Conservation (phyloP, 2,329 filamentous ascomycete genomes). For the Scolecobasidium constrictum region DNA sequence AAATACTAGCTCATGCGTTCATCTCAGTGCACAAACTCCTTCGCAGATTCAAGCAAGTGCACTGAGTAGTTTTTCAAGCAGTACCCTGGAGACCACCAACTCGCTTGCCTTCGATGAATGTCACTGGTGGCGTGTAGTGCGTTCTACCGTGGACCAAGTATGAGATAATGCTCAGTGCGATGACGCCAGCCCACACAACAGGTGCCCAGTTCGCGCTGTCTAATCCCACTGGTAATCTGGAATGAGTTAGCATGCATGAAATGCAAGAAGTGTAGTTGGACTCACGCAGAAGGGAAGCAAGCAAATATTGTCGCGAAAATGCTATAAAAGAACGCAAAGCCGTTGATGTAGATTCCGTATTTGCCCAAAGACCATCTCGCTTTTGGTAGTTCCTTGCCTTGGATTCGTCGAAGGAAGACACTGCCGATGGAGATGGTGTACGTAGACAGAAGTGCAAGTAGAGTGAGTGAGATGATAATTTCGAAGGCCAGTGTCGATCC, state of each 20-base stretch:
- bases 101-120: constrained; percentile 10
- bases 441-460: constrained; percentile 18
- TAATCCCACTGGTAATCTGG: neutral
- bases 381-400: constrained; percentile 14
- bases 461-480: constrained; percentile 25
- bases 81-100: constrained; percentile 9
- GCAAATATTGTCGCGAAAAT: constrained; percentile 13
- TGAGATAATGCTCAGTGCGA: constrained; percentile 27
- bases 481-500: constrained; percentile 28
- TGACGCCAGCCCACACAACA: constrained; percentile 33
- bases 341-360: constrained; percentile 25
- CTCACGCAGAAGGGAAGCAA: constrained; percentile 15
- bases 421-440: constrained; percentile 22
- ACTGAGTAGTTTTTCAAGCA: too few relatives aligned
- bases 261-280: neutral
- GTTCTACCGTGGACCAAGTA: constrained; percentile 33
- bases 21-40: too few relatives aligned
- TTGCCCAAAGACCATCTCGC: constrained; percentile 27
- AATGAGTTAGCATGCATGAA: neutral
- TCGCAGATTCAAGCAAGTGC: too few relatives aligned
- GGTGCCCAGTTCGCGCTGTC: constrained; percentile 30
- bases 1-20: too few relatives aligned
- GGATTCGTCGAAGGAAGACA: constrained; percentile 17
- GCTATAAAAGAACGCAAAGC: constrained; percentile 23
- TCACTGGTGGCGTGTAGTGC: constrained; percentile 24